Evolutionary conservation across 495 filamentous ascomycete species (phyloP).

Genomic region (Daldinia decipiens): DNA sequence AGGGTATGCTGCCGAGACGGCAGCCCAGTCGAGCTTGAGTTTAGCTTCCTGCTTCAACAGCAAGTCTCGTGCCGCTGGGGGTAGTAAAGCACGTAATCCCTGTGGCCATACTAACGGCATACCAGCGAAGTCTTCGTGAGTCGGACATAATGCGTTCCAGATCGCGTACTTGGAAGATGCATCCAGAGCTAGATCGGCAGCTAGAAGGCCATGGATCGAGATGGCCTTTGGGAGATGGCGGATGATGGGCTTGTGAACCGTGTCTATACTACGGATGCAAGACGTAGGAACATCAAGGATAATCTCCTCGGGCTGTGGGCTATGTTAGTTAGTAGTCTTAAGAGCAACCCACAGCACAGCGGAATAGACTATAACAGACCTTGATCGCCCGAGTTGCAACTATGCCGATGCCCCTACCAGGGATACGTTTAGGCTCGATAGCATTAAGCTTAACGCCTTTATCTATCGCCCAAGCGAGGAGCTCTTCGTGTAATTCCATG

Average conservation of each 20-base stretch:
- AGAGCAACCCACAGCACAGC: neutral
- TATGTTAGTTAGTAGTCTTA: conserved; percentile 4
- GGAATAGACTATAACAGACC: conserved; percentile 54
- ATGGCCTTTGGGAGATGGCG: conserved; percentile 59
- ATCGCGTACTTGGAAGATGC: conserved; percentile 45
- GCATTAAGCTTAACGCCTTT: conserved; percentile 68
- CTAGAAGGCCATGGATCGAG: conserved; percentile 74
- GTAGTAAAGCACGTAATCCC: conserved; percentile 59
- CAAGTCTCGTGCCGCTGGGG: conserved; percentile 56
- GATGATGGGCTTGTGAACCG: conserved; percentile 64
- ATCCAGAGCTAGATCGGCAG: conserved; percentile 73
- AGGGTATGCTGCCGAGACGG: conserved; percentile 63
- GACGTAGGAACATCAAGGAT: conserved; percentile 72
- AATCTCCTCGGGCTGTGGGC: conserved; percentile 59
- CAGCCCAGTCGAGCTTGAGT: conserved; percentile 69
- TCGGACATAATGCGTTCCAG: conserved; percentile 80
- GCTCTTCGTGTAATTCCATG: conserved; percentile 58
- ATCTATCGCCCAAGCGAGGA: conserved; percentile 69
- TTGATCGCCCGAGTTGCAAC: conserved; percentile 71
- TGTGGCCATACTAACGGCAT: conserved; percentile 78
- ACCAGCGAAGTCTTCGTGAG: conserved; percentile 64
- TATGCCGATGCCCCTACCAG: conserved; percentile 77
- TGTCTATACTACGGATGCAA: conserved; percentile 69
- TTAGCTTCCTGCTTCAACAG: conserved; percentile 70
- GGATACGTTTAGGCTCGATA: conserved; percentile 66